Percentiles rank a stretch among this genome's conserved stretches.
These are phyloP conservation scores for Cynanchum wilfordii DNA, from an alignment of 257 asterid genomes.

Conservation along the genomic window DNA sequence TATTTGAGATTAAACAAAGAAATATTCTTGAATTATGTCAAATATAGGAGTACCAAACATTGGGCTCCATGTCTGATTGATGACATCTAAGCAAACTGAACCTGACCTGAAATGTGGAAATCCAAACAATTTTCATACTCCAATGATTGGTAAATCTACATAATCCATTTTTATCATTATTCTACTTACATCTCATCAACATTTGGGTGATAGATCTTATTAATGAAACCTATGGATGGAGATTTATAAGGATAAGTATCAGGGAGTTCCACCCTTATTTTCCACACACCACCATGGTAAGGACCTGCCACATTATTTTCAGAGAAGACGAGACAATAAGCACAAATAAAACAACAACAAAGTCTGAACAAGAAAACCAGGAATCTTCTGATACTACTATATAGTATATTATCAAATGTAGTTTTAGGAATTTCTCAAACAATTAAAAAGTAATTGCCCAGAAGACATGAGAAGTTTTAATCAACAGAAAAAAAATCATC, in stretches of 20 bases:
- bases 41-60: constrained; percentile 70
- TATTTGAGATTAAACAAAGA: neutral
- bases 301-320: constrained; percentile 54
- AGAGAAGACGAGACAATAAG: neutral
- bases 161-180: neutral
- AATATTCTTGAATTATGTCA: neutral
- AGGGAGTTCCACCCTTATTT: constrained; percentile 92
- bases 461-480: neutral
- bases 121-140: neutral
- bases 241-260: constrained; percentile 98
- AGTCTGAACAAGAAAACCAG: neutral
- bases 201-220: constrained; percentile 95
- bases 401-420: neutral
- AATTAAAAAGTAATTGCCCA: neutral
- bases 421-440: neutral
- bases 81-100: constrained; percentile 92
- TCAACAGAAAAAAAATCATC: neutral
- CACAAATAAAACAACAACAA: neutral
- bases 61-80: constrained; percentile 99
- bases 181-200: constrained; percentile 87
- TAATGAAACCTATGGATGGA: constrained; percentile 91
- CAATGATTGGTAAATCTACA: neutral
- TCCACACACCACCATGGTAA: constrained; percentile 97
- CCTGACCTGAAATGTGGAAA: constrained; percentile 71
- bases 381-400: neutral